phyloP scores from a whole-genome alignment of 2,329 filamentous ascomycete genomes.

The Aspergillus sp. region DNA sequence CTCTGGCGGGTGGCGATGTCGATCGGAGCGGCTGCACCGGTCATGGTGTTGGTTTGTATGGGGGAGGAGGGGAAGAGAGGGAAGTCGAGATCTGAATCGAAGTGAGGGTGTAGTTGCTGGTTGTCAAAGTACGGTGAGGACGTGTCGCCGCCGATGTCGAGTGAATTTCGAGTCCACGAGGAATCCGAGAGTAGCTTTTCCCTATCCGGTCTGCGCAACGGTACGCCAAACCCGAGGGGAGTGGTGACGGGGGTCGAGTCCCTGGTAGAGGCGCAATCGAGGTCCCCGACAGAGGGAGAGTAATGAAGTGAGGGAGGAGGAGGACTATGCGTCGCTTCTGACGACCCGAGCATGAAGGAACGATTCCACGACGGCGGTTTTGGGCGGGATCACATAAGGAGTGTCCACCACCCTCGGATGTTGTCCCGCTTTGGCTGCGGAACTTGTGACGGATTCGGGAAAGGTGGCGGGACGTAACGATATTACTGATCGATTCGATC shows the following conservation, averaged over 20 bases:
- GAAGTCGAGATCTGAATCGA: slow-evolving; percentile 39
- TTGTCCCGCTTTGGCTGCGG: slow-evolving; percentile 38
- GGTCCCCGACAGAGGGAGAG: slow-evolving; percentile 52
- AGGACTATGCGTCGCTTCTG: slow-evolving; percentile 42
- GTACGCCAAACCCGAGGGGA: slow-evolving; percentile 51
- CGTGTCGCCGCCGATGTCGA: slow-evolving; percentile 35
- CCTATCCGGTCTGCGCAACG: slow-evolving; percentile 47
- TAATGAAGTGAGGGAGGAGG: slow-evolving; percentile 53
- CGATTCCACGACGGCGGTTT: slow-evolving; percentile 35
- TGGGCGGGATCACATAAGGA: slow-evolving; percentile 32
- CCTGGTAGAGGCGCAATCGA: slow-evolving; percentile 53
- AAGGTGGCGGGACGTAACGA: slow-evolving; percentile 31
- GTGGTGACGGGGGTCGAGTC: slow-evolving; percentile 52
- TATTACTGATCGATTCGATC: slow-evolving; percentile 12
- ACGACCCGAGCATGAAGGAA: slow-evolving; percentile 56
- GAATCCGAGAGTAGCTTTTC: slow-evolving; percentile 42
- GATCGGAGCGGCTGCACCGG: slow-evolving; percentile 57
- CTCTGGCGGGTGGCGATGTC: slow-evolving; percentile 61
- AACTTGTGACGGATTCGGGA: slow-evolving; percentile 34
- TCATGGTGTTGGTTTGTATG: slow-evolving; percentile 48
- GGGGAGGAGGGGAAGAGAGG: slow-evolving; percentile 45
- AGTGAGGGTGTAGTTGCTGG: slow-evolving; percentile 31
- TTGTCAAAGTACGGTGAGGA: slow-evolving; percentile 36
- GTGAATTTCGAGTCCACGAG: slow-evolving; percentile 49
- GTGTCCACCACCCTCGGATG: slow-evolving; percentile 41